Percentiles rank a stretch among this genome's conserved stretches.
Conservation (phyloP, 768 basidiomycete species). For the Termitomyces sp. region DNA sequence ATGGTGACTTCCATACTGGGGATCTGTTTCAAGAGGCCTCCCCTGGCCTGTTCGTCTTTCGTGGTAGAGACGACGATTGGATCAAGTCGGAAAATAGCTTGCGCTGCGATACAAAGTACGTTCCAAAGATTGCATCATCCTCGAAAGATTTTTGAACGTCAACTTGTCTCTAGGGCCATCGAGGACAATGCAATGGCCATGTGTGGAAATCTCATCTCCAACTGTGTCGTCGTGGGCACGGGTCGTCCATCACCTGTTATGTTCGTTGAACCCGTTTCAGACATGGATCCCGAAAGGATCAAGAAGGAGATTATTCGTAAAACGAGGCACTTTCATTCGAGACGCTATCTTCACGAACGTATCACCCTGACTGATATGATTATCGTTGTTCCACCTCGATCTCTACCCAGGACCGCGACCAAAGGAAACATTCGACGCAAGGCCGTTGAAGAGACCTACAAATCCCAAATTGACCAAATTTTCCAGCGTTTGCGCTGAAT, state of each 20-base stretch:
- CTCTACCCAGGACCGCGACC: conserved; percentile 73
- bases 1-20: conserved; percentile 69
- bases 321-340: conserved; percentile 68
- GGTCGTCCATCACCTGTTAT: conserved; percentile 75
- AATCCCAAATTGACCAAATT: conserved; percentile 53
- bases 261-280: conserved; percentile 63
- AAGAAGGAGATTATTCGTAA: conserved; percentile 72
- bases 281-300: conserved; percentile 54
- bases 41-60: conserved; percentile 49
- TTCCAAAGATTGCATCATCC: conserved; percentile 11
- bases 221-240: conserved; percentile 75
- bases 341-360: conserved; percentile 78
- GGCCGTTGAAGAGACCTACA: conserved; percentile 69
- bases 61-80: conserved; percentile 70
- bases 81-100: conserved; percentile 68
- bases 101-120: conserved; percentile 65
- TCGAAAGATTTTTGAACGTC: conserved; percentile 8
- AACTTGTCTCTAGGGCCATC: conserved; percentile 46
- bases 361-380: conserved; percentile 64
- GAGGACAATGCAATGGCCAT: conserved; percentile 71
- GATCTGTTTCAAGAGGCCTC: conserved; percentile 58
- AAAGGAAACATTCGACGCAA: conserved; percentile 80
- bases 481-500: conserved; percentile 30
- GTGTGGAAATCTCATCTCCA: conserved; percentile 62
- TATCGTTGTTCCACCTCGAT: conserved; percentile 59